A percentile compares a stretch with the other conserved stretches of the same genome.
These are phyloP conservation scores for Taxillus chinensis DNA, from an alignment of 164 flowering plant species.

Conservation along the genomic window DNA sequence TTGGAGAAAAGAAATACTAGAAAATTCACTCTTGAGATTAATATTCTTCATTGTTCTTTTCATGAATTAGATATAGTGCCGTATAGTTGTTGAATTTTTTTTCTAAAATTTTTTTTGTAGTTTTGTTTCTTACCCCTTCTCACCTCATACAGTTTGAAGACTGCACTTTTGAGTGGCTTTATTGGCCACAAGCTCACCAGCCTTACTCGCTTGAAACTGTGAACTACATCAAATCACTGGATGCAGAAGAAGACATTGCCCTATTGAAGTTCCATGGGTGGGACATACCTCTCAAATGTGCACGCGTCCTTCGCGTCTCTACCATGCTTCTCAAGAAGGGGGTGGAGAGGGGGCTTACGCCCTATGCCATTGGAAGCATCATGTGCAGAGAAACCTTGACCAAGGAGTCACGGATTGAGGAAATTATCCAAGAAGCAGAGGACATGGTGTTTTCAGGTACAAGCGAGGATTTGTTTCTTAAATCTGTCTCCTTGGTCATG, in stretches of 20 bases:
- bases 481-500: constrained; percentile 33
- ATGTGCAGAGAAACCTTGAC: constrained; percentile 46
- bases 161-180: constrained; percentile 62
- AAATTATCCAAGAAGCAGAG: constrained; percentile 35
- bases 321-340: constrained; percentile 65
- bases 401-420: constrained; percentile 38
- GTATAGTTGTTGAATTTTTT: neutral
- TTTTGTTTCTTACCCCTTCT: neutral
- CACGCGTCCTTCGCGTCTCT: constrained; percentile 43
- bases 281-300: constrained; percentile 33
- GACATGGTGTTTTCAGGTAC: constrained; percentile 32
- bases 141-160: constrained; percentile 42
- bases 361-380: constrained; percentile 39
- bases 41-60: no score
- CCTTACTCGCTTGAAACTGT: constrained; percentile 33
- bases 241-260: constrained; percentile 51
- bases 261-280: constrained; percentile 48
- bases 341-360: constrained; percentile 34
- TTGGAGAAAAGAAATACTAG: no score
- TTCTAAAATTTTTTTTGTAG: no score
- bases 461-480: constrained; percentile 34
- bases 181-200: constrained; percentile 51
- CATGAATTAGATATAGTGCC: no score
- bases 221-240: constrained; percentile 38
- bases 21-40: no score